Evolutionary conservation across 148 eudicot genomes (phyloP), one percentile per base, ranked within the genome.

Genomic region (Camellia japonica): DNA sequence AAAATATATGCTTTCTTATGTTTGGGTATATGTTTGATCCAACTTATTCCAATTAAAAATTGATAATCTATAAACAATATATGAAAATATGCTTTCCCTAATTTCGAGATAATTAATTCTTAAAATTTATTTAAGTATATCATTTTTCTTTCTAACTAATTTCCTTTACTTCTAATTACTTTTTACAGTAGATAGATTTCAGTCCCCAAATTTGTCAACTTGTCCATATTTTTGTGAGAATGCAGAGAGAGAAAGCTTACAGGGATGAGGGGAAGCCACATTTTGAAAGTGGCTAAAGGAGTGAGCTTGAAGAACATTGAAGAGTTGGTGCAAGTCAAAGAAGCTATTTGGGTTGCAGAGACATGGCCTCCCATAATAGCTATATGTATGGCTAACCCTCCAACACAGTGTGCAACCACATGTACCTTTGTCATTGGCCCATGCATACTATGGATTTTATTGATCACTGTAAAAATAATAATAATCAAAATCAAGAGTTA

Each of bases 291-390:
- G 41, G 87, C 58, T 55, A 78, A 85, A 55, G 83, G 69, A 5
- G 81, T 83, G 79, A 85, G 63, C 58, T 80, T 78, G 70, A 82
- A 85, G 63, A 85, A 85, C 88, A 85, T 85, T 46, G 85, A 82
- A 46, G 88, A 77, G 79, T 85, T 85, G 71, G 83, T 82, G 83
- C 88, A 82, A 43, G 83, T 61, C 20, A 85, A 73, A 47, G 88
- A 85, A 41, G 88, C 85, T n/a, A 82, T 80, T 7, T 15, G 83
- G 47, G 61, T 38, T 19, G 88, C 73, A 14, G 88, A 83, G 56
- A 85, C 72, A 83, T 80, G 78, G 76, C 88, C 88, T 73, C 88
- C 88, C 88, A 85, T 77, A 16, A 85, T 65, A 42, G 88, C 82
- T 66, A 83, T 85, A 63, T 85, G 83, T 68, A 83, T 80, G 61